A percentile compares a stretch with the other conserved stretches of the same genome.
Conservation (phyloP, 306 rosid species). For the Erythrophleum fordii region DNA sequence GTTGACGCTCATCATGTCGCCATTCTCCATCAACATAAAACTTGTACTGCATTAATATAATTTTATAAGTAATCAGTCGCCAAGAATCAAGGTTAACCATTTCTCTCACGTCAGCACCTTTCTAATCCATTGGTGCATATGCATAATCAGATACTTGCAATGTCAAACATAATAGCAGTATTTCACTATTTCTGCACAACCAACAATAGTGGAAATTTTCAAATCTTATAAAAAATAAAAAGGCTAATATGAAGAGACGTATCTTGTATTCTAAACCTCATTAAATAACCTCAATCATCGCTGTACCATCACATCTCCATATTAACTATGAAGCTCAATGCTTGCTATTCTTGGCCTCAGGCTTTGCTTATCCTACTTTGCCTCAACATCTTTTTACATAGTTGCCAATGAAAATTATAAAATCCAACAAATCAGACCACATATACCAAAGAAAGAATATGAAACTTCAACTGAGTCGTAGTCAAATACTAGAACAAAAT, state of each 20-base stretch:
- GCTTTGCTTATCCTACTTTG: not conserved
- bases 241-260: not conserved
- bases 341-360: not conserved
- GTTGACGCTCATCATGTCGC: constrained; percentile 88
- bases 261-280: constrained; percentile 4
- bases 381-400: constrained; percentile 3
- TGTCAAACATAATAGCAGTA: constrained; percentile 22
- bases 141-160: constrained; percentile 30
- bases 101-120: not conserved
- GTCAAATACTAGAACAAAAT: not conserved
- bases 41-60: constrained; percentile 73
- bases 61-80: constrained; percentile 32
- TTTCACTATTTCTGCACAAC: constrained; percentile 19
- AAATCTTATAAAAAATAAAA: not conserved
- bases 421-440: constrained; percentile 6
- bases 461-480: not conserved
- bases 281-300: constrained; percentile 10
- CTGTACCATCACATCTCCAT: constrained; percentile 4
- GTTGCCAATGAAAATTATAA: constrained; percentile 17
- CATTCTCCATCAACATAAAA: constrained; percentile 96
- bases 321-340: constrained; percentile 11
- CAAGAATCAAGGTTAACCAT: constrained; percentile 17
- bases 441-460: not conserved
- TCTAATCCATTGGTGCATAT: not conserved
- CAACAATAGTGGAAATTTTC: not conserved